A percentile compares a stretch with the other conserved stretches of the same genome.
Evolutionary conservation across 2,329 filamentous ascomycete genomes (phyloP).

Genomic region (Penicillium sp.): DNA sequence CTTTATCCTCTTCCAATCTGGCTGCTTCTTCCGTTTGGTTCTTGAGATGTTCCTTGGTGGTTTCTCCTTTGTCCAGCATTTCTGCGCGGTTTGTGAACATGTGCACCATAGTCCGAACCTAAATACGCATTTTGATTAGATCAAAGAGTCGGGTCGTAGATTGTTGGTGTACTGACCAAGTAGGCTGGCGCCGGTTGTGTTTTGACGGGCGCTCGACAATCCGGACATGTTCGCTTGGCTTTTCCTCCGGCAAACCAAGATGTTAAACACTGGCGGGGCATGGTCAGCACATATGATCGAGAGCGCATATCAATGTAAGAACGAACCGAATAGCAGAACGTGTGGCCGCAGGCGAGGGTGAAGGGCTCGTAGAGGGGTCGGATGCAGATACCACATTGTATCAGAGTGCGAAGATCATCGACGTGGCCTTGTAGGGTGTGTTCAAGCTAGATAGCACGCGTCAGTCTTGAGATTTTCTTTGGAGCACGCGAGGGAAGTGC

Average conservation of each 20-base stretch:
- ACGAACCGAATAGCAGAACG: slow-evolving; percentile 68
- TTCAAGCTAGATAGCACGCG: slow-evolving; percentile 33
- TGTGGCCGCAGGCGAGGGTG: slow-evolving; percentile 68
- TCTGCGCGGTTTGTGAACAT: slow-evolving; percentile 62
- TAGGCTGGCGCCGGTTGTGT: slow-evolving; percentile 65
- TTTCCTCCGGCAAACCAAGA: slow-evolving; percentile 57
- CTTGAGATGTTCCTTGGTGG: slow-evolving; percentile 59
- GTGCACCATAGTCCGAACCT: slow-evolving; percentile 66
- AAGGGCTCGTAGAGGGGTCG: slow-evolving; percentile 70
- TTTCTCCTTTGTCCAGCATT: slow-evolving; percentile 64
- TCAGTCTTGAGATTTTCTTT: slow-evolving; percentile 13
- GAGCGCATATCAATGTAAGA: not conserved
- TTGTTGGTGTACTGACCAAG: slow-evolving; percentile 47
- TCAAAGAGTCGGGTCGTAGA: not conserved
- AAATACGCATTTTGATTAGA: slow-evolving; percentile 9
- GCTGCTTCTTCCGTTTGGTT: slow-evolving; percentile 62
- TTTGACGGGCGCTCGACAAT: slow-evolving; percentile 63
- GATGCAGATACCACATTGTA: slow-evolving; percentile 70
- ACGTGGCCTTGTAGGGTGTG: slow-evolving; percentile 56
- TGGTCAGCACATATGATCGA: slow-evolving; percentile 19
- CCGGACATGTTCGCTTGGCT: slow-evolving; percentile 66
- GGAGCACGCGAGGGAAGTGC: not conserved
- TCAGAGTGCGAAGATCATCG: slow-evolving; percentile 59
- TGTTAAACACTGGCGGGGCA: slow-evolving; percentile 52
- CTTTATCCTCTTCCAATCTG: slow-evolving; percentile 61